Percentiles rank a stretch among this genome's conserved stretches.
phyloP scores from a whole-genome alignment of 495 filamentous ascomycete genomes.

The Penicillium antarcticum region DNA sequence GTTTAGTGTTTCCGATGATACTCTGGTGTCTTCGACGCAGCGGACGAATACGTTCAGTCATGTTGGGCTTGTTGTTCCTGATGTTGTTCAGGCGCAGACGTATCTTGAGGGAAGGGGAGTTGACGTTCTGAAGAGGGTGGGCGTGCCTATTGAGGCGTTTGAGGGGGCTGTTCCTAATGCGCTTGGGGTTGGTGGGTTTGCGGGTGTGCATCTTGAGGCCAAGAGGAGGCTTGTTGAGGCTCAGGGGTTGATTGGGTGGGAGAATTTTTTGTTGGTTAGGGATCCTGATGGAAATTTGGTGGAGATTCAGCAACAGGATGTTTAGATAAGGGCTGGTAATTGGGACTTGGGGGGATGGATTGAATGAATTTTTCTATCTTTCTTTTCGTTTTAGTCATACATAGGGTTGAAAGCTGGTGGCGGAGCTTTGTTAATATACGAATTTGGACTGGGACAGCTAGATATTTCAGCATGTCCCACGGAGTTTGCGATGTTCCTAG shows the following conservation, averaged over 20 bases:
- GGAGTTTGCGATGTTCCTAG: conserved; percentile 26
- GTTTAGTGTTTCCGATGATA: conserved; percentile 14
- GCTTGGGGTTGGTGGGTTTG: conserved; percentile 8
- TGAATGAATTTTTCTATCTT: too few species aligned
- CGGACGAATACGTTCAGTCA: conserved; percentile 22
- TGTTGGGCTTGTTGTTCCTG: conserved; percentile 25
- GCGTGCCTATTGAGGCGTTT: conserved; percentile 7
- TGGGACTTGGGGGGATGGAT: background rate
- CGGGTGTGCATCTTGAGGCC: background rate
- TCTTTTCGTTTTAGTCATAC: too few species aligned
- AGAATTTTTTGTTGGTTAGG: conserved; percentile 17
- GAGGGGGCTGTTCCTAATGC: conserved; percentile 10
- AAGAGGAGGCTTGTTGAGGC: conserved; percentile 5
- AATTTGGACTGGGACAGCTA: too few species aligned
- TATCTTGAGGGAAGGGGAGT: conserved; percentile 16
- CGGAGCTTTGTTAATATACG: too few species aligned
- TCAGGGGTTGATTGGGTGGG: conserved; percentile 13
- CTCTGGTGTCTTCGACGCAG: conserved; percentile 6
- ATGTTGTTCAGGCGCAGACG: conserved; percentile 17
- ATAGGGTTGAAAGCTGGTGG: too few species aligned
- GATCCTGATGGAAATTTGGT: conserved; percentile 33
- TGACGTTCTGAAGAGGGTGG: conserved; percentile 19
- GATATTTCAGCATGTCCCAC: too few species aligned
- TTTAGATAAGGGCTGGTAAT: background rate
- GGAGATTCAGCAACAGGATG: conserved; percentile 20